Evolutionary conservation across 2,329 filamentous ascomycete species (phyloP).

Genomic region (Trichoderma atroviride): DNA sequence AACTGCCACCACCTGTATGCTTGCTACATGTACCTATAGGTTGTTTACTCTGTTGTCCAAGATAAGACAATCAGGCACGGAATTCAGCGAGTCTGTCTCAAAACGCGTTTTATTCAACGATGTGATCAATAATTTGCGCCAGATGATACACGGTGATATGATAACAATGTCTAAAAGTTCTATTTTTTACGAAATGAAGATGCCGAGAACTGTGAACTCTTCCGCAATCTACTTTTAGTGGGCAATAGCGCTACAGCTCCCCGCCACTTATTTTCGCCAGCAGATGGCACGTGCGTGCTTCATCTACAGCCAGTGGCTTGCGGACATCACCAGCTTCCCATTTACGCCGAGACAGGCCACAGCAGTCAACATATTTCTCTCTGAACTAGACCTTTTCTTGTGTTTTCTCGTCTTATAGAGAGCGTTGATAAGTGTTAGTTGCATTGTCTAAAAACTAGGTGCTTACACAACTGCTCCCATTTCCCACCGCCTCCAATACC

Average conservation of each 20-base stretch:
- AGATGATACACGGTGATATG: background rate
- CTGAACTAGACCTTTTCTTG: background rate
- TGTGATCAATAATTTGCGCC: background rate
- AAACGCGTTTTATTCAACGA: background rate
- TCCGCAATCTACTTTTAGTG: background rate
- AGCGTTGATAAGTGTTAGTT: background rate
- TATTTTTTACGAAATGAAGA: background rate
- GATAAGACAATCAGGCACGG: no score
- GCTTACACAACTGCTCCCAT: background rate
- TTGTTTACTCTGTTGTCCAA: no score
- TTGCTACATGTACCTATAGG: no score
- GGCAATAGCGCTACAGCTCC: background rate
- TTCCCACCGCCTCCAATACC: background rate
- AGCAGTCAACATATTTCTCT: background rate
- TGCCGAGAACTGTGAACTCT: background rate
- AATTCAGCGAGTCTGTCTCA: background rate
- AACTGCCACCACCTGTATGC: background rate
- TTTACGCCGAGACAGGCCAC: background rate
- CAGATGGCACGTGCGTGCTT: conserved; percentile 6
- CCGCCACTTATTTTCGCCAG: background rate
- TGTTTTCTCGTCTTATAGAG: background rate
- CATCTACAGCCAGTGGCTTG: conserved; percentile 17
- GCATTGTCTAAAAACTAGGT: background rate
- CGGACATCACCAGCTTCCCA: background rate
- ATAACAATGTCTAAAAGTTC: background rate